Base-by-base conservation (phyloP, 1,284 basidiomycete genomes). In the Cryptococcus sp. region DNA sequence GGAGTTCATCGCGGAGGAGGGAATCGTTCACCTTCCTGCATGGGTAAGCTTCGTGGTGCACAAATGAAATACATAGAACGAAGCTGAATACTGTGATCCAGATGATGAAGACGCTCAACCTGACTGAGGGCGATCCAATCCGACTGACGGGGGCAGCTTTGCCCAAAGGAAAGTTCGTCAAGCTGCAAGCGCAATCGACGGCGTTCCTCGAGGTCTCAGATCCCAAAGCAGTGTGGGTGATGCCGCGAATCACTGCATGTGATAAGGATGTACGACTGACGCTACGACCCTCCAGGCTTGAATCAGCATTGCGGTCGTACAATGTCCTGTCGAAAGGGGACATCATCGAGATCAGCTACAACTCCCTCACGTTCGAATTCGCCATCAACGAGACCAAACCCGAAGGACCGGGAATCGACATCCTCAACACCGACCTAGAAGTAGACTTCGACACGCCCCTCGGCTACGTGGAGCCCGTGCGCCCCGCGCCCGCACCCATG, bases 1-100 rank as follows among this genome's bases (percentile, higher is more conserved):
- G 47, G 96, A 99, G 76, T 99, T 99, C 79, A 98, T 98, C 65
- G 95, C 96, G 0, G 90, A 97, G 58, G 94, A 98, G 76, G 96
- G 96, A 16, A 85, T 90, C 20, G 94, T 96, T 3, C 90, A 99
- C 80, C 82, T 99, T 15, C 96, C 96, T 0, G 90, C 93, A 64
- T 99, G 96, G 96, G 83, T 83, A 60, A 59, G 82, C 72, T 51
- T 19, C 51, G 13, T 35, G 27, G 27, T 48, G n/a, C 15, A 22
- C 13, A 22, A 25, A 44, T 27, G 23, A 38, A 5, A 8, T 19
- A 6, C 23, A 22, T 1, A 16, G 15, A 44, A 40, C 10, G 7
- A 23, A 45, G 59, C 63, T 63, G 64, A 60, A 45, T 16, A 27
- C 3, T 57, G 27, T 55, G 31, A 35, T 16, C 2, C 27, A 85